Base-by-base conservation (phyloP, 1,284 basidiomycete genomes). In the Cystobasidium sp. region DNA sequence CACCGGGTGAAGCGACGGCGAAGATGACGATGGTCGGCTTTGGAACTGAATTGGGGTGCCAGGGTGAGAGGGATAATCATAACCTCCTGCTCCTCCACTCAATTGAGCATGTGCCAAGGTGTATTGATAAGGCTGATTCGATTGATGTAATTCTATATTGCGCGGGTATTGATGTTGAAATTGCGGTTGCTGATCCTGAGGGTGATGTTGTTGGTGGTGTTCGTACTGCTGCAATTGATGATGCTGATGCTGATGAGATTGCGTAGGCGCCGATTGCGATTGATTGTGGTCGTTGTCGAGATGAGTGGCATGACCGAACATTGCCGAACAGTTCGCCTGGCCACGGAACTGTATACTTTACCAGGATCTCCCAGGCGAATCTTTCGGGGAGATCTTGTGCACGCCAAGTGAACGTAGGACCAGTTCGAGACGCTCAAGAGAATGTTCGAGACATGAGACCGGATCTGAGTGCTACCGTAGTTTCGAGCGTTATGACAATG, bases 281-380 rank as follows among this genome's bases (percentile, higher is more conserved):
- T 9, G 16, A 31, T 47, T 43, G 24, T 52, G 44, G 12, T 41
- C 5, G 43, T 49, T 31, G 20, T 59, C 56, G 18, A 41, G 43
- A 41, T 41, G 37, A 7, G 39, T n/a, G 18, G 37, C 56, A 43
- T 59, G 56, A 39, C 56, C 56, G 56, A 59, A 59, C 56, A 59
- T 59, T 18, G 56, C 22, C 56, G 18, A n/a, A 20, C 7, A 18
- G 10, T 59, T 31, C 31, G 31, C 31, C 31, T 31, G 31, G 31
- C 31, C 31, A 31, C 31, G 5, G 31, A 1, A 2, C 5, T 31
- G 31, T 31, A 31, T 31, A 31, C 2, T 31, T 2, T 31, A 31
- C 5, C 31, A 31, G 5, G 31, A 31, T 31, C 31, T 31, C 31
- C 5, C 31, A 31, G 31, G 31, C 5, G 31, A 31, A 31, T 31